Evolutionary conservation across 306 rosid genomes (phyloP).

Genomic region (Rubus idaeus): DNA sequence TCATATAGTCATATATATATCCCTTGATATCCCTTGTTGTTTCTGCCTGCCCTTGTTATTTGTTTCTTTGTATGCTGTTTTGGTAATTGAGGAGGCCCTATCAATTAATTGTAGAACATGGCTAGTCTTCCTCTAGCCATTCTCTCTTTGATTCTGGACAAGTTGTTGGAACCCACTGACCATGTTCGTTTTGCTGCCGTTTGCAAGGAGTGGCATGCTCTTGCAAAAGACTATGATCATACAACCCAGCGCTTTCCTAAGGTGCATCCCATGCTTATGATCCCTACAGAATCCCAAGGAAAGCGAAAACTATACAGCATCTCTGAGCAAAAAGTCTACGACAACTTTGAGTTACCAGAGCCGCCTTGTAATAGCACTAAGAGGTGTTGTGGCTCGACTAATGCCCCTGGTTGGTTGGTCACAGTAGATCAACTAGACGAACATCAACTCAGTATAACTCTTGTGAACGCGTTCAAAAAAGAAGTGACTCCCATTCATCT

Average conservation of each 20-base stretch:
- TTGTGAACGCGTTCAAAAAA: neutral
- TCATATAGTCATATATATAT: no score
- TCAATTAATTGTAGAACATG: no score
- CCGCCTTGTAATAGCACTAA: neutral
- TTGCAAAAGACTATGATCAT: neutral
- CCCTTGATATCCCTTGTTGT: no score
- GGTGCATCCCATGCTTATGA: neutral
- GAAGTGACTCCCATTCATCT: neutral
- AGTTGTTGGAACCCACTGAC: neutral
- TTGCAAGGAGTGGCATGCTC: neutral
- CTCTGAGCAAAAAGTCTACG: neutral
- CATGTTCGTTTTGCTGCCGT: neutral
- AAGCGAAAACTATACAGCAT: neutral
- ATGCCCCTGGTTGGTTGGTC: slow-evolving; percentile 2
- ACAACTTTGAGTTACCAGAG: neutral
- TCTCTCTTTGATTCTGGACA: neutral
- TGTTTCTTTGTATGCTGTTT: no score
- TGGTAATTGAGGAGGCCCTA: no score
- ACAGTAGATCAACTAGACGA: neutral
- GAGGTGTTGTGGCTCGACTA: neutral
- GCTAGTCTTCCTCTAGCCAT: neutral
- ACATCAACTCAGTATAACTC: neutral
- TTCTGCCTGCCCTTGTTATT: no score
- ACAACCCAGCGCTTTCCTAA: neutral
- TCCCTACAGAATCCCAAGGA: neutral